Evolutionary conservation across 2,329 filamentous ascomycete species (phyloP), one percentile per base, ranked within the genome.

Genomic region (Lachnellula willkommii): DNA sequence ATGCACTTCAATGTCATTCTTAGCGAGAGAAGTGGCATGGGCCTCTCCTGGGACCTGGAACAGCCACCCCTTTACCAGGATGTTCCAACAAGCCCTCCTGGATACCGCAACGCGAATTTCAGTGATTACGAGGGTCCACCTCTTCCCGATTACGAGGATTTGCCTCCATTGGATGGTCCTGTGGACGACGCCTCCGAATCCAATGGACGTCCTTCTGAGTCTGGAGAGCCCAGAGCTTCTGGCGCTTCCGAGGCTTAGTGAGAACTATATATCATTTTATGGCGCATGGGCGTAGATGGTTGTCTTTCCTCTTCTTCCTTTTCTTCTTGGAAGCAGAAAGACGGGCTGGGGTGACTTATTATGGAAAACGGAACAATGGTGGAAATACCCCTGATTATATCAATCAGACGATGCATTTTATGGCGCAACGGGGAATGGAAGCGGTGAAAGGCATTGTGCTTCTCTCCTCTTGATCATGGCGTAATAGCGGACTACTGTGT

Each of bases 21-120:
- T 54, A 96, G 92, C 4, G 93, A 96, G 73, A 91, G 93, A 90
- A 96, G 68, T 20, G 93, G 93, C 17, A 81, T 96, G 69, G 92
- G 93, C 50, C 92, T 99, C 66, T 90, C 88, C 64, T 99, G 94
- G 93, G 93, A 97, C 65, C 93, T 96, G 73, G 93, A 99, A 76
- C 85, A 89, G 68, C 93, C 93, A 12, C 93, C 93, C 1, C 83
- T 95, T 63, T 99, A 99, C 73, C 88, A 94, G 72, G 90, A 97
- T 69, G 91, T 97, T 43, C 92, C 93, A 1, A 86, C 84, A 2
- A 90, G 87, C 66, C 93, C 93, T 49, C 93, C 93, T 0, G 79
- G 77, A 5, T 92, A 92, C 72, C 56, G 55, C 14, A 55, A 60
- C 8, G 35, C 55, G 4, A 61, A 64, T 12, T 28, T 60, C 1